A percentile compares a stretch with the other conserved stretches of the same genome.
Conservation (phyloP, 768 basidiomycete species). For the Tylopilus balloui region DNA sequence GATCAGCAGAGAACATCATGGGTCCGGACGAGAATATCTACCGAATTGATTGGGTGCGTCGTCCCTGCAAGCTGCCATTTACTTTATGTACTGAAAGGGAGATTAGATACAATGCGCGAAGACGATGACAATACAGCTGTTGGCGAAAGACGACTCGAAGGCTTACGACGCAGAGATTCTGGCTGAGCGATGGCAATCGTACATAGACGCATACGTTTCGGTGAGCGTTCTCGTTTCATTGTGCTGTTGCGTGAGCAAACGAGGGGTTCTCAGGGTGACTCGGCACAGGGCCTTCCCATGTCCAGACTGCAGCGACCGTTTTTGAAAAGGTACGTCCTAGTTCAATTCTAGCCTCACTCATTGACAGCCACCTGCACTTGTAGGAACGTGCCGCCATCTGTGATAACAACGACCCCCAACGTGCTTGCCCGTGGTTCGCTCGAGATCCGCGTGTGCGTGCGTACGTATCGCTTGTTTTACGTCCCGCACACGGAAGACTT, state of each 20-base stretch:
- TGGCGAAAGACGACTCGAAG: slow-evolving; percentile 75
- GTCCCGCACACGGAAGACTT: slow-evolving; percentile 27
- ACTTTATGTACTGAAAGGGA: background rate
- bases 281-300: slow-evolving; percentile 50
- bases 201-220: slow-evolving; percentile 72
- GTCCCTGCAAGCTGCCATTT: background rate
- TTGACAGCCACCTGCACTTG: background rate
- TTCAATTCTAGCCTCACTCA: background rate
- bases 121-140: slow-evolving; percentile 65
- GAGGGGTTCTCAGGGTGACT: slow-evolving; percentile 42
- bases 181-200: slow-evolving; percentile 74
- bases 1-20: slow-evolving; percentile 62
- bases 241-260: background rate
- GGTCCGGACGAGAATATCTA: slow-evolving; percentile 78
- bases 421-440: slow-evolving; percentile 54
- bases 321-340: slow-evolving; percentile 51
- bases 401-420: slow-evolving; percentile 35
- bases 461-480: slow-evolving; percentile 26
- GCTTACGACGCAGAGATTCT: slow-evolving; percentile 73
- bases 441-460: slow-evolving; percentile 73
- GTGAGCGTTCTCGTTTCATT: slow-evolving; percentile 33
- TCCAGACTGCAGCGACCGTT: slow-evolving; percentile 54
- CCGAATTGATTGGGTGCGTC: slow-evolving; percentile 72
- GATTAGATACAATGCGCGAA: slow-evolving; percentile 59
- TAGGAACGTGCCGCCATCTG: slow-evolving; percentile 22